phyloP scores from a whole-genome alignment of 2,329 filamentous ascomycete species.

The Pestalotiopsis sp. region DNA sequence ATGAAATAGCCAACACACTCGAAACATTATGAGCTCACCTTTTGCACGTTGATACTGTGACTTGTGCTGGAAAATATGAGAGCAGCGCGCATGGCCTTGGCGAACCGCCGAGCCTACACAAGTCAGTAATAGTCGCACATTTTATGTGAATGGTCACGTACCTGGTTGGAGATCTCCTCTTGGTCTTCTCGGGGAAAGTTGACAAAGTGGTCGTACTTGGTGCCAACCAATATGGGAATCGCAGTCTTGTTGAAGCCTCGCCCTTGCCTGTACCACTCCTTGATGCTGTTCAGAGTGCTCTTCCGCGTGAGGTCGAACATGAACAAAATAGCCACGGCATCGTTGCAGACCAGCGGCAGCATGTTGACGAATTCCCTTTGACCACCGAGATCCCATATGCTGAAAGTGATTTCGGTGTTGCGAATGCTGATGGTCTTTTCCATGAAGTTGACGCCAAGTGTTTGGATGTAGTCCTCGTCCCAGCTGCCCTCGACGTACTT shows the following conservation, averaged over 20 bases:
- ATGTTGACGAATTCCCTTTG: slow-evolving; percentile 99
- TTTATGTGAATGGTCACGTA: slow-evolving; percentile 37
- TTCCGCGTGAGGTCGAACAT: slow-evolving; percentile 99
- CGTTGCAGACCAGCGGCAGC: slow-evolving; percentile 98
- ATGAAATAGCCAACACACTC: slow-evolving; percentile 13
- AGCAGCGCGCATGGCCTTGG: slow-evolving; percentile 96
- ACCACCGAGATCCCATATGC: slow-evolving; percentile 97
- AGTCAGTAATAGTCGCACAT: background rate
- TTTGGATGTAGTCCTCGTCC: slow-evolving; percentile 99
- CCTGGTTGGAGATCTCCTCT: slow-evolving; percentile 97
- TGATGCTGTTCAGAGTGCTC: slow-evolving; percentile 98
- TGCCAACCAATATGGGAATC: slow-evolving; percentile 96
- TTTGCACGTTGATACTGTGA: slow-evolving; percentile 99
- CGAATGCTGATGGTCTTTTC: slow-evolving; percentile 99
- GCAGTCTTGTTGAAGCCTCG: slow-evolving; percentile 99
- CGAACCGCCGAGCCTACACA: slow-evolving; percentile 85
- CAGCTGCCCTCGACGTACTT: slow-evolving; percentile 99
- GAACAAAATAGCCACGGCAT: slow-evolving; percentile 97
- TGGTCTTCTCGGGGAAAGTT: slow-evolving; percentile 98
- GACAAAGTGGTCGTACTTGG: slow-evolving; percentile 99
- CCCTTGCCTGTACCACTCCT: slow-evolving; percentile 98
- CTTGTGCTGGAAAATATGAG: slow-evolving; percentile 98
- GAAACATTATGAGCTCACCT: slow-evolving; percentile 54
- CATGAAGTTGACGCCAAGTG: slow-evolving; percentile 99
- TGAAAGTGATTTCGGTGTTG: slow-evolving; percentile 99